Percentiles rank a stretch among this genome's conserved stretches.
These are phyloP conservation scores for Chalciporus piperatus DNA, from an alignment of 768 basidiomycete species.

Conservation along the genomic window DNA sequence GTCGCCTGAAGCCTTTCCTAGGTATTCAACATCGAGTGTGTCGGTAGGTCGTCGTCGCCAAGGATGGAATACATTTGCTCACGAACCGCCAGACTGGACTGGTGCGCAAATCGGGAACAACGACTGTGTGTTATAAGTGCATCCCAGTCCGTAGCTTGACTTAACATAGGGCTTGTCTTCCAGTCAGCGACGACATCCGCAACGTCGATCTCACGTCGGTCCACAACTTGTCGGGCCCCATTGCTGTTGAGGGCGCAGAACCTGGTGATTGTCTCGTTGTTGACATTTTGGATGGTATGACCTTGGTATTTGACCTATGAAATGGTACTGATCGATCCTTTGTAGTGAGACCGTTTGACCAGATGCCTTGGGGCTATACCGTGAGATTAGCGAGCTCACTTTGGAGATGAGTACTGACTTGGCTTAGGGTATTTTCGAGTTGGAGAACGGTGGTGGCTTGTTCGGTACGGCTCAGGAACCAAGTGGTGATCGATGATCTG, in stretches of 20 bases:
- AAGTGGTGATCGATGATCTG: not conserved
- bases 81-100: slow-evolving; percentile 59
- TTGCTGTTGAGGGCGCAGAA: slow-evolving; percentile 71
- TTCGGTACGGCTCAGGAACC: slow-evolving; percentile 47
- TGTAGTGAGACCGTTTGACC: slow-evolving; percentile 61
- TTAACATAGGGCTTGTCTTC: not conserved
- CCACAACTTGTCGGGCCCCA: slow-evolving; percentile 75
- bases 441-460: slow-evolving; percentile 68
- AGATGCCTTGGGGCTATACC: slow-evolving; percentile 83
- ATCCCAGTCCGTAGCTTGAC: not conserved
- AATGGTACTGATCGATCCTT: not conserved
- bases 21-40: slow-evolving; percentile 71
- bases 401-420: not conserved
- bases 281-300: slow-evolving; percentile 70
- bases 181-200: slow-evolving; percentile 66
- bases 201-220: slow-evolving; percentile 62
- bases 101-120: slow-evolving; percentile 79
- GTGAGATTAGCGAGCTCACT: slow-evolving; percentile 29
- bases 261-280: slow-evolving; percentile 80
- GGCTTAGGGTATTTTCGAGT: slow-evolving; percentile 49
- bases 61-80: not conserved
- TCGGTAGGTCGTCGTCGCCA: slow-evolving; percentile 40
- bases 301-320: not conserved
- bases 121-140: slow-evolving; percentile 44
- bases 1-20: slow-evolving; percentile 18